These are phyloP conservation scores for Mycena metata DNA, from an alignment of 768 basidiomycete genomes.

Conservation along the genomic window DNA sequence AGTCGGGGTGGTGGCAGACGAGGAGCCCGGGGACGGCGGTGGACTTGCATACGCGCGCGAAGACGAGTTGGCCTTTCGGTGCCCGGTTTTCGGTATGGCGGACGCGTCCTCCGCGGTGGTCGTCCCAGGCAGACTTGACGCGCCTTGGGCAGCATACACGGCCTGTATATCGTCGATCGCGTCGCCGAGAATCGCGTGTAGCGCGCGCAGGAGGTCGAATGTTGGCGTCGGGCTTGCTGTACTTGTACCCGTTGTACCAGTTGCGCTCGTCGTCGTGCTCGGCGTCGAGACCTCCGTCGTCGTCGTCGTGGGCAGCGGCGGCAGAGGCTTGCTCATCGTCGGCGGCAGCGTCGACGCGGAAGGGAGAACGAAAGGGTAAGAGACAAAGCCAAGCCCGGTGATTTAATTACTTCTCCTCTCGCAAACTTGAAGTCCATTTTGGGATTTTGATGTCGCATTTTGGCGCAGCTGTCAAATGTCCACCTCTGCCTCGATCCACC, in stretches of 20 bases:
- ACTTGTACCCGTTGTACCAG: too few relatives aligned
- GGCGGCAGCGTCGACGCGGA: neutral
- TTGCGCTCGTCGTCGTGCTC: too few relatives aligned
- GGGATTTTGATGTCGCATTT: neutral
- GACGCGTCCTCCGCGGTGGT: too few relatives aligned
- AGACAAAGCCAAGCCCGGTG: neutral
- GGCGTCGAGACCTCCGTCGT: neutral
- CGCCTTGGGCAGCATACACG: slow-evolving; percentile 54
- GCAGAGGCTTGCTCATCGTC: too few relatives aligned
- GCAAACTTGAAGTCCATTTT: too few relatives aligned
- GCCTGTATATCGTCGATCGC: slow-evolving; percentile 78
- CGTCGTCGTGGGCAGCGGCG: too few relatives aligned
- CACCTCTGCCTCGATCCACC: too few relatives aligned
- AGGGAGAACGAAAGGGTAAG: too few relatives aligned
- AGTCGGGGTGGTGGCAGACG: slow-evolving; percentile 23
- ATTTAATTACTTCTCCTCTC: neutral
- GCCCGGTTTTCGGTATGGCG: neutral
- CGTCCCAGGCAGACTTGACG: neutral
- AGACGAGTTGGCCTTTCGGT: slow-evolving; percentile 15
- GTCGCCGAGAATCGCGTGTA: slow-evolving; percentile 76
- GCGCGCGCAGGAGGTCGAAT: slow-evolving; percentile 72
- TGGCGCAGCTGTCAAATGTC: slow-evolving; percentile 5
- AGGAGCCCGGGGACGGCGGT: slow-evolving; percentile 40
- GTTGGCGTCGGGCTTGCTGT: slow-evolving; percentile 56
- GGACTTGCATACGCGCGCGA: slow-evolving; percentile 35